Conservation (phyloP, 345 rosid genomes). For the Ailanthus altissimus region DNA sequence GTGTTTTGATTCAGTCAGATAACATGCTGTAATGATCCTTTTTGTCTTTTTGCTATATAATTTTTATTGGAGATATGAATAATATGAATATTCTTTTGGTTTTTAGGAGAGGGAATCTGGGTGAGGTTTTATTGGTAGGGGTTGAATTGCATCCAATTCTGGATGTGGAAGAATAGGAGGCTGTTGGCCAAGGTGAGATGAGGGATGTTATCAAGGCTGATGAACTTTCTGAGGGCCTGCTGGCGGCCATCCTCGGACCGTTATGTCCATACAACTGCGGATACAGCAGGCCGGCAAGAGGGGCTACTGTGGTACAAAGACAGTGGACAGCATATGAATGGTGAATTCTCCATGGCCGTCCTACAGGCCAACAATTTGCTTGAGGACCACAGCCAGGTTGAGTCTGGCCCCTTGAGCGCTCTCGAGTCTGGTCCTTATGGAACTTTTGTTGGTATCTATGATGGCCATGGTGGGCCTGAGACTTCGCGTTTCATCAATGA, state of each 20-base stretch:
- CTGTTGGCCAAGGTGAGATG: conserved; percentile 74
- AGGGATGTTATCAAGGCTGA: conserved; percentile 96
- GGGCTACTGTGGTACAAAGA: conserved; percentile 97
- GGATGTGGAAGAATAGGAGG: conserved; percentile 54
- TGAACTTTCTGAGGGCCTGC: conserved; percentile 85
- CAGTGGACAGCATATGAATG: conserved; percentile 76
- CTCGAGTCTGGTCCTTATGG: conserved; percentile 87
- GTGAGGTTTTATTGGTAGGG: conserved; percentile 18
- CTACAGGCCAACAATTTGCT: conserved; percentile 90
- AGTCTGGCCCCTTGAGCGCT: conserved; percentile 84
- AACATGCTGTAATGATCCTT: conserved; percentile 1
- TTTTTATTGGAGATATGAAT: background rate
- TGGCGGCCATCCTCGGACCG: conserved; percentile 67
- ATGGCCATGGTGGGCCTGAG: conserved; percentile 99
- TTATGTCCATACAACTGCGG: conserved; percentile 47
- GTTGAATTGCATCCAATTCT: conserved; percentile 42
- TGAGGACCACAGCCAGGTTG: conserved; percentile 95
- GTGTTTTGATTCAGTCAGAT: conserved; percentile 6
- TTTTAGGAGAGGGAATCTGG: conserved; percentile 30
- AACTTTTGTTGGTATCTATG: conserved; percentile 89
- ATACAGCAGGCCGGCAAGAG: conserved; percentile 74
- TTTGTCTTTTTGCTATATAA: background rate
- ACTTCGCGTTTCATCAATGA: conserved; percentile 86
- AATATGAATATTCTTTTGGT: background rate
- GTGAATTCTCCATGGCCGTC: conserved; percentile 97